Evolutionary conservation across 2,329 filamentous ascomycete species (phyloP).

Genomic region (Fusarium albosuccineum): DNA sequence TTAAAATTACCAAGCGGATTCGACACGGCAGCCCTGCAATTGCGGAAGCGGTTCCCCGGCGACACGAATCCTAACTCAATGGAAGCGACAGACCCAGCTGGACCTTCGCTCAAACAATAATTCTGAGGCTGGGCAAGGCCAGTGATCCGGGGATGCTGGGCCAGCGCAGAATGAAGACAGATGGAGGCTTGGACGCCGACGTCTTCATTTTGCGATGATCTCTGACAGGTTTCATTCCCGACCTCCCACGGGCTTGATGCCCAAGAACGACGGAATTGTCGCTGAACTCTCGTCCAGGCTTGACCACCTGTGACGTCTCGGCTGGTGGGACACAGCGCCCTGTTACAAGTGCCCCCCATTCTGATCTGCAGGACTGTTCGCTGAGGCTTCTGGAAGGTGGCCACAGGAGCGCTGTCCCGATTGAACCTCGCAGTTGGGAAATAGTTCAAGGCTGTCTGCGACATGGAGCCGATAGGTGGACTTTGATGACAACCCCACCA

Average conservation of each 20-base stretch:
- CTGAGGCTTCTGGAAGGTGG: constrained; percentile 45
- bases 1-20: constrained; percentile 49
- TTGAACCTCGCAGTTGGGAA: constrained; percentile 31
- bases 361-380: constrained; percentile 40
- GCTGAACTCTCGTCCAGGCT: neutral
- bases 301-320: constrained; percentile 15
- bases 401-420: constrained; percentile 26
- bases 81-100: constrained; percentile 26
- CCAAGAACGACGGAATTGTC: neutral
- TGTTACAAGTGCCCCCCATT: constrained; percentile 17
- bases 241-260: neutral
- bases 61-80: constrained; percentile 44
- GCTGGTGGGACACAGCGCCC: constrained; percentile 10
- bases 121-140: constrained; percentile 36
- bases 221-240: neutral
- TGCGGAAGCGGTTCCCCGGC: constrained; percentile 52
- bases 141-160: constrained; percentile 37
- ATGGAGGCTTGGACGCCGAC: constrained; percentile 18
- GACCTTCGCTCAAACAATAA: constrained; percentile 24
- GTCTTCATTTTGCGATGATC: constrained; percentile 1
- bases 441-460: constrained; percentile 12
- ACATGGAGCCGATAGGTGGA: constrained; percentile 46
- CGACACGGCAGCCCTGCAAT: constrained; percentile 38
- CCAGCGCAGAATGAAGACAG: constrained; percentile 36
- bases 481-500: constrained; percentile 34